These are phyloP conservation scores for Paramecium bursaria DNA, from an alignment of 73 alveolate species.

Conservation along the genomic window DNA sequence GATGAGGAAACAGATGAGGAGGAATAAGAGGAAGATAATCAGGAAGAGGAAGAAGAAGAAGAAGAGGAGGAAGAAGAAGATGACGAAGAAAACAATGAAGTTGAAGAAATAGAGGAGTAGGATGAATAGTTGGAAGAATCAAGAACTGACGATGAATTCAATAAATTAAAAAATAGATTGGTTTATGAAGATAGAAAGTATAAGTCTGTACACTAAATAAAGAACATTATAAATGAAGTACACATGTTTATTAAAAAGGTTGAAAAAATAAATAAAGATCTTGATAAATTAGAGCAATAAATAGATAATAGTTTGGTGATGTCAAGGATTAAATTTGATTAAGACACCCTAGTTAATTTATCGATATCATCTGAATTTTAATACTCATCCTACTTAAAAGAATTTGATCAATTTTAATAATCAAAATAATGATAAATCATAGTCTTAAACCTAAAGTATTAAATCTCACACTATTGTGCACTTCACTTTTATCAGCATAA, in stretches of 20 bases:
- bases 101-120: not conserved
- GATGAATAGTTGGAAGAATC: not conserved
- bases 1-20: not conserved
- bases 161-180: not conserved
- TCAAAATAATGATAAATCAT: not conserved
- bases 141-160: not conserved
- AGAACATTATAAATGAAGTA: constrained; percentile 13
- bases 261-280: constrained; percentile 11
- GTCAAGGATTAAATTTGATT: constrained; percentile 15
- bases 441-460: too few relatives aligned
- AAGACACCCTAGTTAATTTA: not conserved
- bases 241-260: not conserved
- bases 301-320: constrained; percentile 30
- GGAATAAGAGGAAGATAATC: not conserved
- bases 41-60: constrained; percentile 56
- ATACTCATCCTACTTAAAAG: constrained; percentile 27
- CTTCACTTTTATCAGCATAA: too few relatives aligned
- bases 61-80: constrained; percentile 61
- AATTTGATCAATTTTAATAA: constrained; percentile 34
- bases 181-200: not conserved
- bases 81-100: constrained; percentile 37
- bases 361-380: constrained; percentile 24
- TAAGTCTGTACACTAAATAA: constrained; percentile 16
- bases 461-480: too few relatives aligned
- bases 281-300: constrained; percentile 16